These are phyloP conservation scores for Chlamydomonas schloesseri DNA, from an alignment of 139 green algal species.

Conservation along the genomic window DNA sequence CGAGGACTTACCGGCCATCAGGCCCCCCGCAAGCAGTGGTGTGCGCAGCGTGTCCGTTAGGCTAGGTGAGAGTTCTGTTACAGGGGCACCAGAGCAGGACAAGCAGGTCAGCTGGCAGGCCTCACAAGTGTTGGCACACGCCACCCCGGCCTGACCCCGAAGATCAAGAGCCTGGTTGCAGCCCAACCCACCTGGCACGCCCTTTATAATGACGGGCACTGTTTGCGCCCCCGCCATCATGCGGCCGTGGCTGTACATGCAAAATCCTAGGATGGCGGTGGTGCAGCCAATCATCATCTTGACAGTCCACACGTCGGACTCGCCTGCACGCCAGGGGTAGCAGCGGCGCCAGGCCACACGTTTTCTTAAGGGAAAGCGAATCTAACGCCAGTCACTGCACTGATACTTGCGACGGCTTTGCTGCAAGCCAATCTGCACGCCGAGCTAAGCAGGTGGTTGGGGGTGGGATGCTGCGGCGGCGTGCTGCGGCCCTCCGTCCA, in stretches of 20 bases:
- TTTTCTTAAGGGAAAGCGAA: no score
- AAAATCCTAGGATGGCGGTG: conserved; percentile 42
- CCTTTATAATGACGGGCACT: conserved; percentile 36
- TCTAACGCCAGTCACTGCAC: no score
- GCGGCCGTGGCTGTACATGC: conserved; percentile 33
- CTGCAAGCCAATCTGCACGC: no score
- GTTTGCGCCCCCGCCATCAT: not conserved
- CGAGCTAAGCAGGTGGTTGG: no score
- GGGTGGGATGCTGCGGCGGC: no score
- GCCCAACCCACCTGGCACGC: not conserved
- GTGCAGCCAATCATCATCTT: conserved; percentile 45
- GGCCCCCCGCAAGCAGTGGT: conserved; percentile 4
- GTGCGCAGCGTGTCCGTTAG: conserved; percentile 26
- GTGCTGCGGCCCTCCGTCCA: no score
- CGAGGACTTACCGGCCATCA: not conserved
- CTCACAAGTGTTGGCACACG: not conserved
- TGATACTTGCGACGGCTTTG: no score
- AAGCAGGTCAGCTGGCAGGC: not conserved
- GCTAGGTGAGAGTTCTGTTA: conserved; percentile 12
- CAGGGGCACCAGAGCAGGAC: not conserved
- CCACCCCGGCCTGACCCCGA: no score
- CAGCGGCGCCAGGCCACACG: no score
- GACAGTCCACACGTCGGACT: conserved; percentile 36
- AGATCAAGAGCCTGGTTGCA: not conserved
- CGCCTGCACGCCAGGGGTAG: no score